A percentile compares a stretch with the other conserved stretches of the same genome.
These are phyloP conservation scores for Pseudozyma tsukubaensis DNA, from an alignment of 1,284 basidiomycete genomes.

Conservation along the genomic window DNA sequence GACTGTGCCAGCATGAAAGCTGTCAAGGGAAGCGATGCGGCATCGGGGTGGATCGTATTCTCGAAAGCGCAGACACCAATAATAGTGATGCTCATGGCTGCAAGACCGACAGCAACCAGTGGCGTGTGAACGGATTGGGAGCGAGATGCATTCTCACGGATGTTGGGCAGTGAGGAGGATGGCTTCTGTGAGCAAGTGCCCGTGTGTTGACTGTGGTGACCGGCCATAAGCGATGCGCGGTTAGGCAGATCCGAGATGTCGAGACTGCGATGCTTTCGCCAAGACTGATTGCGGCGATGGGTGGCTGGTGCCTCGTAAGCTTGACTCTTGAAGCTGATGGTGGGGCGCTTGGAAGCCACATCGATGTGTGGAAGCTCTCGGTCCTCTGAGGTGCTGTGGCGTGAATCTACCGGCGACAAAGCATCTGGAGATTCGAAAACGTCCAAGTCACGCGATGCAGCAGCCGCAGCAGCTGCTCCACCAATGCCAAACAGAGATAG, in stretches of 20 bases:
- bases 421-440: constrained; percentile 24
- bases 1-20: constrained; percentile 55
- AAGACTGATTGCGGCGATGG: constrained; percentile 30
- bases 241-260: constrained; percentile 26
- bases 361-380: constrained; percentile 1
- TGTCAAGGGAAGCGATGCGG: constrained; percentile 47
- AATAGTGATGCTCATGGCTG: constrained; percentile 38
- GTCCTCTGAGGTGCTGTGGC: constrained; percentile 40
- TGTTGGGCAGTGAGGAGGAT: not conserved
- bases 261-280: constrained; percentile 43
- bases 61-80: constrained; percentile 45
- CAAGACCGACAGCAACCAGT: constrained; percentile 41
- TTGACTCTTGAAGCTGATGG: constrained; percentile 28
- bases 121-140: constrained; percentile 19
- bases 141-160: constrained; percentile 11
- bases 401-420: constrained; percentile 23
- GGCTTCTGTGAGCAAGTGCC: constrained; percentile 2
- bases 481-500: not conserved
- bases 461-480: constrained; percentile 1
- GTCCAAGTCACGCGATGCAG: constrained; percentile 8
- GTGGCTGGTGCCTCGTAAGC: constrained; percentile 27
- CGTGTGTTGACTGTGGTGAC: not conserved
- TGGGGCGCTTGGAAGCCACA: not conserved
- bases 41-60: constrained; percentile 44
- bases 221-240: not conserved